Evolutionary conservation across 805 yeast genomes (phyloP).

Genomic region (Cephaloascus fragrans): DNA sequence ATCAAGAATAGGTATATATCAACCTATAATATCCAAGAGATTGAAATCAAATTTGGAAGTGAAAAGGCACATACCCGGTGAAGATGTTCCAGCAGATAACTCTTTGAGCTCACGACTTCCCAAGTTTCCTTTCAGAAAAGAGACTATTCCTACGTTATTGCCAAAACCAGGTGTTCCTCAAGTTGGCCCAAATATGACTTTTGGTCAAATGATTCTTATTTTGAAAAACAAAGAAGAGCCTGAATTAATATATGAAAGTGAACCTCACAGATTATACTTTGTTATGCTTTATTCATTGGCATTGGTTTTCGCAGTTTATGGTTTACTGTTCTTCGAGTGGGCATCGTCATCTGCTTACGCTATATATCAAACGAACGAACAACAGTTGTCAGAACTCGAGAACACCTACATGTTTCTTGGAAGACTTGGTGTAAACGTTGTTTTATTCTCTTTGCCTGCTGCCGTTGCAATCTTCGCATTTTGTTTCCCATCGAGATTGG

Average conservation of each 20-base stretch:
- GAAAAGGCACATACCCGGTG: slow-evolving; percentile 50
- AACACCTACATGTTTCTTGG: slow-evolving; percentile 21
- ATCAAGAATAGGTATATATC: no score
- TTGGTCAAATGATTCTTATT: slow-evolving; percentile 52
- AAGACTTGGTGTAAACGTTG: slow-evolving; percentile 24
- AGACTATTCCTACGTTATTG: slow-evolving; percentile 52
- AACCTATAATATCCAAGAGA: slow-evolving; percentile 4
- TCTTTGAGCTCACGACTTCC: slow-evolving; percentile 53
- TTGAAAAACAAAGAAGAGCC: slow-evolving; percentile 48
- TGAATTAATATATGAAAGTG: slow-evolving; percentile 73
- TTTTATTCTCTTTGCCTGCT: slow-evolving; percentile 31
- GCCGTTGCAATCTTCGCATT: slow-evolving; percentile 28
- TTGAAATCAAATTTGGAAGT: slow-evolving; percentile 12
- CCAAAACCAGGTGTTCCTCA: slow-evolving; percentile 76
- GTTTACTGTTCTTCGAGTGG: slow-evolving; percentile 49
- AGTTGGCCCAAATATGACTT: slow-evolving; percentile 43
- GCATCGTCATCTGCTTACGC: slow-evolving; percentile 40
- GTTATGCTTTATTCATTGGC: slow-evolving; percentile 61
- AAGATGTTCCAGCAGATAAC: slow-evolving; percentile 29
- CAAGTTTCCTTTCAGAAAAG: slow-evolving; percentile 54
- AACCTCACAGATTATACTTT: slow-evolving; percentile 72
- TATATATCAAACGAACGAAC: slow-evolving; percentile 42
- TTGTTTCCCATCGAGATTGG: slow-evolving; percentile 56
- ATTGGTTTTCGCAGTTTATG: slow-evolving; percentile 59
- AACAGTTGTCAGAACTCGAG: slow-evolving; percentile 28